phyloP scores from a whole-genome alignment of 2,329 filamentous ascomycete genomes.

The Diplodia seriata region DNA sequence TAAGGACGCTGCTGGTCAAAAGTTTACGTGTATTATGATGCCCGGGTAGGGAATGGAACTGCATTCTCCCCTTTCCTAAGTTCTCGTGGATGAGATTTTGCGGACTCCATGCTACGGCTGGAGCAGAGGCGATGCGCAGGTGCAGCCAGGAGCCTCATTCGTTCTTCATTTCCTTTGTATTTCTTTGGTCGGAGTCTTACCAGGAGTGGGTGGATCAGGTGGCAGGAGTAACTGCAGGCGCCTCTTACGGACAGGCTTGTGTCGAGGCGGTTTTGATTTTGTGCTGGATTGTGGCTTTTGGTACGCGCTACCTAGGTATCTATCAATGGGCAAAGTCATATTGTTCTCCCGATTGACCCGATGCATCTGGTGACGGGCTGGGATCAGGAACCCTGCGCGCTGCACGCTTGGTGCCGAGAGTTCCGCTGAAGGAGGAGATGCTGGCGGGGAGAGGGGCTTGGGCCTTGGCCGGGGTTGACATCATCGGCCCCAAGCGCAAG shows the following conservation, averaged over 20 bases:
- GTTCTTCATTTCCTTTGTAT: constrained; percentile 20
- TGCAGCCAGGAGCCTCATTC: constrained; percentile 8
- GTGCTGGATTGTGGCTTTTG: constrained; percentile 13
- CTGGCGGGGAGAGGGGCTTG: constrained; percentile 8
- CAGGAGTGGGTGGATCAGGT: constrained; percentile 19
- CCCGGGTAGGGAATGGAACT: constrained; percentile 19
- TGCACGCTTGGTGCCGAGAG: constrained; percentile 16
- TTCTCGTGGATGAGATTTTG: constrained; percentile 24
- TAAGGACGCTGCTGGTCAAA: constrained; percentile 35
- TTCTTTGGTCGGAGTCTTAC: constrained; percentile 22
- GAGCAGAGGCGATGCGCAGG: constrained; percentile 24
- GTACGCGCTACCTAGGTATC: constrained; percentile 24
- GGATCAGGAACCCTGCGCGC: not conserved
- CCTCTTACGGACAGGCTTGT: constrained; percentile 31
- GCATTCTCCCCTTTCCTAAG: constrained; percentile 24
- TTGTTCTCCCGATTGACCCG: not conserved
- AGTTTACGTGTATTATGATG: constrained; percentile 28
- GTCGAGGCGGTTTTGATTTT: constrained; percentile 30
- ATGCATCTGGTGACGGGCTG: not conserved
- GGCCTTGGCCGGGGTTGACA: constrained; percentile 22
- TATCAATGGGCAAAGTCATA: constrained; percentile 14
- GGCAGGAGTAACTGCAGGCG: constrained; percentile 21
- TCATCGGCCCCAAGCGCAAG: constrained; percentile 13
- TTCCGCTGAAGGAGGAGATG: constrained; percentile 26
- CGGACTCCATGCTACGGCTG: constrained; percentile 30